phyloP scores from a whole-genome alignment of 2,329 filamentous ascomycete genomes.

The Alternaria arborescens region DNA sequence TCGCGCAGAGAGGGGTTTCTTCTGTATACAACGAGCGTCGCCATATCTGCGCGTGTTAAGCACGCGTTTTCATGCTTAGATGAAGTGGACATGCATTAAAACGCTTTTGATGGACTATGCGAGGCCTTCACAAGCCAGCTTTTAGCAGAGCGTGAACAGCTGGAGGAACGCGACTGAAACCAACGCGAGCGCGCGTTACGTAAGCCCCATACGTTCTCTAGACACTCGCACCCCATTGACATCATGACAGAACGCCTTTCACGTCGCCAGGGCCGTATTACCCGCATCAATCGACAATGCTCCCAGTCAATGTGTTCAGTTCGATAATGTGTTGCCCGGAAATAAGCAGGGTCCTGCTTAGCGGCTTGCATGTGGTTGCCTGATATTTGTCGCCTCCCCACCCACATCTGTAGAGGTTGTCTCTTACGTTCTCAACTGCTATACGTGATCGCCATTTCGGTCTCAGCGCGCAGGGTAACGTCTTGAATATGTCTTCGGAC shows the following conservation, averaged over 20 bases:
- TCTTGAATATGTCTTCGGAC: constrained; percentile 16
- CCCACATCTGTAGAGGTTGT: background rate
- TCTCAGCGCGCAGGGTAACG: background rate
- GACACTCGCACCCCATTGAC: background rate
- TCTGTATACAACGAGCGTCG: background rate
- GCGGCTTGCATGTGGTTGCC: constrained; percentile 8
- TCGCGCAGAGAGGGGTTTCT: background rate
- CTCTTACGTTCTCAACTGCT: background rate
- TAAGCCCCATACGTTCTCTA: background rate
- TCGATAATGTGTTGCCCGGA: background rate
- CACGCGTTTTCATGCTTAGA: background rate
- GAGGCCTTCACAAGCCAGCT: background rate
- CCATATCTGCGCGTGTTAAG: background rate
- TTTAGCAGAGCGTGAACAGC: background rate
- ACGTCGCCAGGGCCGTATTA: background rate
- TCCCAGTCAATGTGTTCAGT: background rate
- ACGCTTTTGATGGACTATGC: background rate
- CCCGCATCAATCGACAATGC: background rate
- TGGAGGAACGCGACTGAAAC: background rate
- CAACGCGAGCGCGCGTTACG: background rate
- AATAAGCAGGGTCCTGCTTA: constrained; percentile 10
- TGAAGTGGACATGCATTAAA: background rate
- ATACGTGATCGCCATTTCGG: background rate
- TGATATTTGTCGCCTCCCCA: constrained; percentile 3
- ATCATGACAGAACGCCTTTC: background rate